phyloP scores from a whole-genome alignment of 768 basidiomycete genomes.

The Lactifluus volemus region DNA sequence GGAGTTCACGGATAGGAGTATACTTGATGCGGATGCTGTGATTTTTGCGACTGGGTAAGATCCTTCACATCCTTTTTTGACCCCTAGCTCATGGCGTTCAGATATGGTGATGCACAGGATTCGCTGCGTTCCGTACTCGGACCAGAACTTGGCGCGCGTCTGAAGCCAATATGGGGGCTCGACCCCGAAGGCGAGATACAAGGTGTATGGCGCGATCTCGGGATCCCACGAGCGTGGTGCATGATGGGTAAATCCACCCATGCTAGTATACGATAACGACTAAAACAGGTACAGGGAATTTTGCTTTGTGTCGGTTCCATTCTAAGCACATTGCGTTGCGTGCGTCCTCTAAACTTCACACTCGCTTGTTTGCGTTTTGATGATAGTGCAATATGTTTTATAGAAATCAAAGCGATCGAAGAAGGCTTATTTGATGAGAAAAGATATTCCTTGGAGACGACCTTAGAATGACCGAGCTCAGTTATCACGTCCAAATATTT shows the following conservation, averaged over 20 bases:
- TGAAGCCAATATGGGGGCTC: constrained; percentile 56
- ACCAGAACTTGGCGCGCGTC: constrained; percentile 33
- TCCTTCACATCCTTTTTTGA: neutral
- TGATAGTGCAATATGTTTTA: neutral
- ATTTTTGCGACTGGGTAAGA: constrained; percentile 43
- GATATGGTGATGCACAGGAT: constrained; percentile 37
- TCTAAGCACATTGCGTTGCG: constrained; percentile 60
- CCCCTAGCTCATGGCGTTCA: constrained; percentile 18
- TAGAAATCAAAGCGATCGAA: constrained; percentile 66
- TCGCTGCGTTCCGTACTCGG: constrained; percentile 39
- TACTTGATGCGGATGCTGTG: constrained; percentile 39
- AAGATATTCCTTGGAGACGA: constrained; percentile 22
- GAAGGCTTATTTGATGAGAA: constrained; percentile 34
- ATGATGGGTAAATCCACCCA: constrained; percentile 41
- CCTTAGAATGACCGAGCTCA: neutral
- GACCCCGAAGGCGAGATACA: constrained; percentile 55
- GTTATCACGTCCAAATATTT: neutral
- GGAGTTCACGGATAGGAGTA: constrained; percentile 34
- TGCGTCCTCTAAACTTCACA: constrained; percentile 29
- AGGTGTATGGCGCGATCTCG: constrained; percentile 42
- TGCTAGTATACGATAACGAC: neutral
- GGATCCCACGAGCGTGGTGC: constrained; percentile 45
- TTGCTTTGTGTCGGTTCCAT: constrained; percentile 55
- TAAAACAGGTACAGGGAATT: constrained; percentile 34
- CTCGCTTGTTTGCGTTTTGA: neutral